Evolutionary conservation across 139 green algal species (phyloP).

Genomic region (Spirogloea muscicola): DNA sequence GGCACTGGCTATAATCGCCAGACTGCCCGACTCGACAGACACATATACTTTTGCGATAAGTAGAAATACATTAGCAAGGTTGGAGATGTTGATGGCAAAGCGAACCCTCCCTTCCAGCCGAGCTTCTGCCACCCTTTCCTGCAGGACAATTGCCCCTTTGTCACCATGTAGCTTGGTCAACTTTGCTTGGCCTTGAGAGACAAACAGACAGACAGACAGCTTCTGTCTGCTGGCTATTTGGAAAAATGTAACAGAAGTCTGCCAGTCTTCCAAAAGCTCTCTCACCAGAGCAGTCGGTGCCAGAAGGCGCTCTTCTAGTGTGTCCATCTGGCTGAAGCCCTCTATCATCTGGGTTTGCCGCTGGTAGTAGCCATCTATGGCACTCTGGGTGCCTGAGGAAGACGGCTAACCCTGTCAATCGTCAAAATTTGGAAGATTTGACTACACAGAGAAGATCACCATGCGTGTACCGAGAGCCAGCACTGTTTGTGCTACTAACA

Average conservation of each 20-base stretch:
- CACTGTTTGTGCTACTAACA: no score
- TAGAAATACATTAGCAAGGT: slow-evolving; percentile 51
- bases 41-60: slow-evolving; percentile 51
- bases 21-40: slow-evolving; percentile 41
- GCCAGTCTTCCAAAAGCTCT: no score
- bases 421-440: no score
- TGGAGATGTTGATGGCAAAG: slow-evolving; percentile 41
- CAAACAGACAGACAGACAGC: no score
- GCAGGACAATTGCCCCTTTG: background rate
- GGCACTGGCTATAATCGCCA: slow-evolving; percentile 57
- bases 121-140: background rate
- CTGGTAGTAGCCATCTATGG: slow-evolving; percentile 28
- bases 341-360: slow-evolving; percentile 33
- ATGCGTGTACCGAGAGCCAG: no score
- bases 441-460: no score
- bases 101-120: background rate
- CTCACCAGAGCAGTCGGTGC: no score
- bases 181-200: no score
- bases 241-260: no score
- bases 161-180: no score
- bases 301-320: slow-evolving; percentile 23
- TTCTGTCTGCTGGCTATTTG: no score
- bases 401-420: no score
- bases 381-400: background rate
- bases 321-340: slow-evolving; percentile 29